Evolutionary conservation across 202 grass and related monocot species (phyloP).

Genomic region (Sporobolus alterniflorus): DNA sequence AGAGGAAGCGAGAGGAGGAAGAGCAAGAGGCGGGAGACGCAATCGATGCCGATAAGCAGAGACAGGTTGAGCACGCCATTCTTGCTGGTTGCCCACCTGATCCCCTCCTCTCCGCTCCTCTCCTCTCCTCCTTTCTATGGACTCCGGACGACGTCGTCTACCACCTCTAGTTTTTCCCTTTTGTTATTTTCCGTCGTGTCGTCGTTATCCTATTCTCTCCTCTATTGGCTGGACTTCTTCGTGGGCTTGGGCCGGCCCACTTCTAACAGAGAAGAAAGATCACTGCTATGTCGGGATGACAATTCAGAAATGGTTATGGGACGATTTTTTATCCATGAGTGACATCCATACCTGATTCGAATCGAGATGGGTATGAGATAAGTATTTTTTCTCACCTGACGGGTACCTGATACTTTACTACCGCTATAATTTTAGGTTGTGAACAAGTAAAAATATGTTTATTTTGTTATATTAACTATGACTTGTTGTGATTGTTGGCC

Average conservation of each 20-base stretch:
- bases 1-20: constrained; percentile 28
- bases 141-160: constrained; percentile 31
- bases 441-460: no score
- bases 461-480: no score
- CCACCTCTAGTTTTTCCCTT: constrained; percentile 36
- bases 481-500: no score
- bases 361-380: no score
- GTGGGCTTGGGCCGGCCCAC: constrained; percentile 35
- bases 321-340: no score
- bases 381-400: no score
- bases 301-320: no score
- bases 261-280: background rate
- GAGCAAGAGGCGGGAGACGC: background rate
- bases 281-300: no score
- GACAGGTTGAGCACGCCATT: constrained; percentile 52
- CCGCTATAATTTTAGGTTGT: no score
- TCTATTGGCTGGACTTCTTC: background rate
- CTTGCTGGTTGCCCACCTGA: constrained; percentile 14
- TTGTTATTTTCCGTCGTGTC: background rate
- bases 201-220: constrained; percentile 39
- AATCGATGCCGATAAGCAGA: constrained; percentile 10
- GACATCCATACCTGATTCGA: no score
- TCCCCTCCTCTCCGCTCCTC: background rate
- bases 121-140: constrained; percentile 26
- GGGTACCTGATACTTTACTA: no score